Evolutionary conservation across 139 green algal genomes (phyloP), one percentile per base, ranked within the genome.

Genomic region (Pleodorina starrii): DNA sequence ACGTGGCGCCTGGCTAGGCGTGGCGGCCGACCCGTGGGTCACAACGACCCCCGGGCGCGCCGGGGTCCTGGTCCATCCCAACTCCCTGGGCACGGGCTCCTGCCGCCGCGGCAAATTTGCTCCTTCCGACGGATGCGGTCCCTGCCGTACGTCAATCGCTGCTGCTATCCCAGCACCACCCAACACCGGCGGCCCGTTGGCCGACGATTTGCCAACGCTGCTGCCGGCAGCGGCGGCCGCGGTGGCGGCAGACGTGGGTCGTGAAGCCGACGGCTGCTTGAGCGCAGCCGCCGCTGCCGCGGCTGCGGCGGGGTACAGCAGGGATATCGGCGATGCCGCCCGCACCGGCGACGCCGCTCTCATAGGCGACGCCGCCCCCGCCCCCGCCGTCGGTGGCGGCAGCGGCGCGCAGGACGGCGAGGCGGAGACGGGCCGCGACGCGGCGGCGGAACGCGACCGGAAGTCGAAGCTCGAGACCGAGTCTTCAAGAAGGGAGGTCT

Each of bases 391-490:
- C 44, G 74, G 29, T 17, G 44, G 7, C 76, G 46, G 27, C 10
- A 44, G 40, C 32, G 76, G 32, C 6, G 14, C 36, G 38, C 32
- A 76, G 38, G 68, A 76, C 11, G 68, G 29, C 6, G 68, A 48
- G 42, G 72, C 51, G 2, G 78, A 73, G 3, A 5, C 38, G 32
- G 78, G 78, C 10, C 78, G 36, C 35, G 51, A 85, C 2, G 50
- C 38, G 51, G 16, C 57, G 50, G n/a, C 77, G 21, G 77, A 69
- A n/a, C 77, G 78, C 36, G 40, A 2, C 35, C 54, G 25, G 25
- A 86, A 86, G 42, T 86, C 79, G 16, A 86, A 86, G 79, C 79
- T 86, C 9, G 51, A 74, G 51, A 54, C 57, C 14, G 57, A 76
- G 78, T 85, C 78, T 2, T 85, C 78, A 35, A 85, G 78, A 6